Evolutionary conservation across 805 yeast species (phyloP), one percentile per base, ranked within the genome.

Genomic region (Saccharomycopsis microspora): DNA sequence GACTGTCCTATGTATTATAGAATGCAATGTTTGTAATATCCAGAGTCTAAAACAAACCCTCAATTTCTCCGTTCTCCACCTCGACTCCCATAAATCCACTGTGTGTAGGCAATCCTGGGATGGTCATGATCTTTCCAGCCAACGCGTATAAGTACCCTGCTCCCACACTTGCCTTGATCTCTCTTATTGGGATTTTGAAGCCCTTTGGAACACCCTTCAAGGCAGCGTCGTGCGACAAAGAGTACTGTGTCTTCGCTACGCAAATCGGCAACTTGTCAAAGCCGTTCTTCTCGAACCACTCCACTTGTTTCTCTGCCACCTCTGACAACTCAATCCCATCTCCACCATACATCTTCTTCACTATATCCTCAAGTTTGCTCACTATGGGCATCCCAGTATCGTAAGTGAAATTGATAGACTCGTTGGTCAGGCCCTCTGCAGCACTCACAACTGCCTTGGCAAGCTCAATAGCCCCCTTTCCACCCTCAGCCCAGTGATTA

Each of bases 21-120:
- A 19, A 19, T 19, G 19, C 19, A 19, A 19, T 19, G 19, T 19
- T 19, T 19, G 19, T 19, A 19, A 19, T 19, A 19, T 19, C 19
- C 19, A 19, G 31, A 19, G 27, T 9, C 59, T 71, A 89, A 63
- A 89, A 89, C 63, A 89, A 72, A 32, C 97, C 97, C 58, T 87
- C 95, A 57, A 90, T 89, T 61, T 88, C 88, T 49, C 97, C 98
- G 33, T 75, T 73, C 33, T 86, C 84, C 47, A 90, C 93, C 66
- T 90, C 98, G 50, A 90, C 96, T 61, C 89, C 85, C 96, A 90
- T 86, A 71, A 85, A 90, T 30, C 97, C 97, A 57, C 94, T 84
- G 63, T 85, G 89, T 6, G 97, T 90, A 48, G 97, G 94, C 61
- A 90, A 71, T 52, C 98, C 98, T 31, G 98, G 98, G 58, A 90